phyloP scores from a whole-genome alignment of 73 alveolate species.

The Uronychia binucleata region DNA sequence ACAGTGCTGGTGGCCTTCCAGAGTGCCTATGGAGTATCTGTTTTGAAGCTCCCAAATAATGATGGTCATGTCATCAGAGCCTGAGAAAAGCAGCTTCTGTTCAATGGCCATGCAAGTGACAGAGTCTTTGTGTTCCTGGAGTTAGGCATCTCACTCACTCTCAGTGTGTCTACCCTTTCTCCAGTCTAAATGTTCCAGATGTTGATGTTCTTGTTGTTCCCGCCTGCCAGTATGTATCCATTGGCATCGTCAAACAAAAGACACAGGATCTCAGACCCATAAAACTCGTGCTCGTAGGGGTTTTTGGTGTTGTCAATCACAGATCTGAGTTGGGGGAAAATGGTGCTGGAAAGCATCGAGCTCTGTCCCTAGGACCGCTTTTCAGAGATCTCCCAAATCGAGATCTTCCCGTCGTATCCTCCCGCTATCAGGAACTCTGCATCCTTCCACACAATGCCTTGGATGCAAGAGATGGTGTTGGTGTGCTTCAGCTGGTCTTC shows the following conservation, averaged over 20 bases:
- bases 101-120: constrained; percentile 85
- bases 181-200: constrained; percentile 66
- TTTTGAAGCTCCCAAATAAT: constrained; percentile 79
- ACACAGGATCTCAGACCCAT: constrained; percentile 80
- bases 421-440: constrained; percentile 81
- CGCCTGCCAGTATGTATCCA: constrained; percentile 82
- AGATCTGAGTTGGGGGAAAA: constrained; percentile 72
- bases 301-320: constrained; percentile 60
- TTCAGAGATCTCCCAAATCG: constrained; percentile 92
- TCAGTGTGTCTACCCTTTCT: constrained; percentile 60
- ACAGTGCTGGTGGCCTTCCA: constrained; percentile 68
- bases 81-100: constrained; percentile 78
- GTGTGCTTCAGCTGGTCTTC: constrained; percentile 62
- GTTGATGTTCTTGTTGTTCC: constrained; percentile 65
- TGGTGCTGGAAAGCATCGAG: constrained; percentile 51
- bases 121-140: constrained; percentile 70
- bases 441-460: constrained; percentile 69
- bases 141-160: constrained; percentile 43
- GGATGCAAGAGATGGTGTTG: constrained; percentile 77
- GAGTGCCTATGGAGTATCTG: constrained; percentile 50
- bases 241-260: constrained; percentile 66
- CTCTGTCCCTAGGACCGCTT: constrained; percentile 56
- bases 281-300: constrained; percentile 38
- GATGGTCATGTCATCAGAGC: constrained; percentile 88
- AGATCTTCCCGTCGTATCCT: constrained; percentile 85